Evolutionary conservation across 1,284 basidiomycete species (phyloP).

Genomic region (Wolfiporia cocos): DNA sequence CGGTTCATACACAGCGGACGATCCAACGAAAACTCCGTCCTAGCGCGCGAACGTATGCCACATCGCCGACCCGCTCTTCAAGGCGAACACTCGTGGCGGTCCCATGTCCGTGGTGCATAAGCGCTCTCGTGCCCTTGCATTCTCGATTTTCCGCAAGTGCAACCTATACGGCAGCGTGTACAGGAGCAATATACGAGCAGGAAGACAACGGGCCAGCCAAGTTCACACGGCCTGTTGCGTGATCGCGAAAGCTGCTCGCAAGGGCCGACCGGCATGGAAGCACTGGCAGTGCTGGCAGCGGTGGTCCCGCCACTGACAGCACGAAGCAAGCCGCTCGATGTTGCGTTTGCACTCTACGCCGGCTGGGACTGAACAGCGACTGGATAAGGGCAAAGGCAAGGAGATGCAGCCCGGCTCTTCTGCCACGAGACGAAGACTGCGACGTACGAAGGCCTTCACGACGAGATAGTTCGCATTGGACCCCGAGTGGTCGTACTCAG

Average conservation of each 20-base stretch:
- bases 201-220: slow-evolving; percentile 63
- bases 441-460: slow-evolving; percentile 53
- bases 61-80: slow-evolving; percentile 41
- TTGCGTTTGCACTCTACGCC: too few relatives aligned
- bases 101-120: slow-evolving; percentile 69
- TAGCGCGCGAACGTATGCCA: slow-evolving; percentile 62
- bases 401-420: too few relatives aligned
- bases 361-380: slow-evolving; percentile 8
- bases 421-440: slow-evolving; percentile 65
- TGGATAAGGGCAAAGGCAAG: slow-evolving; percentile 9
- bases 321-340: too few relatives aligned
- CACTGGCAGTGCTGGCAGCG: slow-evolving; percentile 4
- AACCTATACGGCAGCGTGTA: slow-evolving; percentile 44
- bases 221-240: slow-evolving; percentile 59
- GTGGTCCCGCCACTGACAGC: too few relatives aligned
- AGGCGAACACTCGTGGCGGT: slow-evolving; percentile 38
- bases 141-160: slow-evolving; percentile 68
- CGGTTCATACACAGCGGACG: slow-evolving; percentile 31
- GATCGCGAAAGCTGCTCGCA: slow-evolving; percentile 24
- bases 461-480: slow-evolving; percentile 76
- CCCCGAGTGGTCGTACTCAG: slow-evolving; percentile 83
- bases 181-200: slow-evolving; percentile 75
- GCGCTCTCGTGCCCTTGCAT: slow-evolving; percentile 69
- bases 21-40: slow-evolving; percentile 52
- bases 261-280: too few relatives aligned